Base-by-base conservation (phyloP, 2,329 filamentous ascomycete species). In the Stachybotrys echinatus region DNA sequence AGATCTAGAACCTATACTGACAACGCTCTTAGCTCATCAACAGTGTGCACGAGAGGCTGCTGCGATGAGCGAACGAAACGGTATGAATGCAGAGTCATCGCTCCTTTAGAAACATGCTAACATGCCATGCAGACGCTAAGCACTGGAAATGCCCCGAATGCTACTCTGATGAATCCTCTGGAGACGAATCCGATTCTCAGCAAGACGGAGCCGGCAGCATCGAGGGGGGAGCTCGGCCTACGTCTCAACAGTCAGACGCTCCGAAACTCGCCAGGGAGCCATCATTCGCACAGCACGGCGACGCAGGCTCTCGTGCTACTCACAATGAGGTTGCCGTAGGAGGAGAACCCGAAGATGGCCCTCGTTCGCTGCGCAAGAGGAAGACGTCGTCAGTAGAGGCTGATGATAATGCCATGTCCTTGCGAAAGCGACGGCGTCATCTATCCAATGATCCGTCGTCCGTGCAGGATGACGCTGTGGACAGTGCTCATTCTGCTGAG, bases 41-140 rank as follows among this genome's bases (percentile, higher is more conserved):
- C 87, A 94, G 79, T 96, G 92, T 71, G 92, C 90, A 51, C 84
- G 87, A 63, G 81, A 87, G 65, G 81, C 83, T 71, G 67, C 59
- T 18, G 65, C 67, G 12, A 60, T 70, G 61, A 68, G 58, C 21
- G 61, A 63, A 45, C 52, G 59, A 20, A 68, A 68, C 21, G 55
- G 67, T 70, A 52, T 50, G 64, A 57, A 6, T 3, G n/a, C n/a
- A n/a, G n/a, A n/a, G n/a, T n/a, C n/a, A n/a, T n/a, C 17, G 17
- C 8, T 12, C 3, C 8, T 10, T 20, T 3, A 40, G 38, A 18
- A 17, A 45, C 12, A 12, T 47, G 42, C 65, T 71, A 51, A 70
- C 49, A 23, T 23, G 19, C 10, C 21, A 20, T 19, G 2, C 45
- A 80, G 76, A 56, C 52, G 57, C 66, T 54, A 69, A 73, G 23